phyloP scores from a whole-genome alignment of 805 yeast genomes.

The Limtongozyma cylindracea region DNA sequence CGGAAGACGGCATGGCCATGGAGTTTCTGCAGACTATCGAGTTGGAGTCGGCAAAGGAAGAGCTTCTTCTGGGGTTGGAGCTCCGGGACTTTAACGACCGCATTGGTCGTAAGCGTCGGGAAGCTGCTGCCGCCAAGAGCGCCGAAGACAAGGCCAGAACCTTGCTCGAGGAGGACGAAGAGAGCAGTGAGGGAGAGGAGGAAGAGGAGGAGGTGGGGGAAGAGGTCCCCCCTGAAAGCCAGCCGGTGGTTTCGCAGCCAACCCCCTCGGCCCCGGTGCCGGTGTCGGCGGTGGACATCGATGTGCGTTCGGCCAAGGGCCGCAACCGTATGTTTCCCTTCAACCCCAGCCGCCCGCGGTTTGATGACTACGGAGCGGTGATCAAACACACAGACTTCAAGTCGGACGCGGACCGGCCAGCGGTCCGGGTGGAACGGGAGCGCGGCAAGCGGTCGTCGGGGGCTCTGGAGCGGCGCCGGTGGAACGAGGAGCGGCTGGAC shows the following conservation, averaged over 20 bases:
- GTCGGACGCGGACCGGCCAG: conserved; percentile 20
- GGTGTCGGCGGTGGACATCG: conserved; percentile 33
- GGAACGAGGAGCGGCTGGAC: conserved; percentile 3
- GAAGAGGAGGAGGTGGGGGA: conserved; percentile 9
- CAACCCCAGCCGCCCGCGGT: conserved; percentile 22
- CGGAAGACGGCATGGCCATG: conserved; percentile 39
- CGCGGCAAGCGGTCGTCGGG: conserved; percentile 14
- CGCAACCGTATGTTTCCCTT: conserved; percentile 87
- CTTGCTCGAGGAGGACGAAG: conserved; percentile 9
- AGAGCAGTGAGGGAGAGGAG: conserved; percentile 9
- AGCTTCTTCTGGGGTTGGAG: conserved; percentile 21
- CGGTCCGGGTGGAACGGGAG: conserved; percentile 9
- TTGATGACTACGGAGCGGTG: conserved; percentile 75
- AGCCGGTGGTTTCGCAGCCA: too few species aligned
- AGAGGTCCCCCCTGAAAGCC: too few species aligned
- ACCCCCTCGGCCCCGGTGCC: too few species aligned
- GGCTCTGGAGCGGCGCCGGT: conserved; percentile 8
- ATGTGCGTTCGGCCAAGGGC: too few species aligned
- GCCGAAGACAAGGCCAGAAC: conserved; percentile 14
- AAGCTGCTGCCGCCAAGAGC: conserved; percentile 13
- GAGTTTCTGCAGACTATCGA: conserved; percentile 18
- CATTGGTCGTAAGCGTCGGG: conserved; percentile 19
- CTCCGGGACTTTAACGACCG: conserved; percentile 18
- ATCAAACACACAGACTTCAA: conserved; percentile 42
- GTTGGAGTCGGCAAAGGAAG: conserved; percentile 19